These are phyloP conservation scores for Aspergillus novofumigatus DNA, from an alignment of 2,329 filamentous ascomycete genomes.

Conservation along the genomic window DNA sequence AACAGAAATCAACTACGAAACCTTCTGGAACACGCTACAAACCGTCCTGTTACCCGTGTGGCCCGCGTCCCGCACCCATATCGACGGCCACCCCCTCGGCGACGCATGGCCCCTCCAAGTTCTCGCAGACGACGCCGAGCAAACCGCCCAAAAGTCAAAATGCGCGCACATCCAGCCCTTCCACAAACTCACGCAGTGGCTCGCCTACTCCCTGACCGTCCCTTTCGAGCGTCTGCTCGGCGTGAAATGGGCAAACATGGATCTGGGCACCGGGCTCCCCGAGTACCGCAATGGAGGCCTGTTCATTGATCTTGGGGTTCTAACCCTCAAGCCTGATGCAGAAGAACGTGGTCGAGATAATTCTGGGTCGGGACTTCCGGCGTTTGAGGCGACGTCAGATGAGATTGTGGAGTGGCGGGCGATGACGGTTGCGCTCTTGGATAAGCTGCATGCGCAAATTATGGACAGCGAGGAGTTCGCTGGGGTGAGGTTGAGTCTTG, in stretches of 20 bases:
- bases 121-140: slow-evolving; percentile 13
- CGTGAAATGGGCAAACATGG: slow-evolving; percentile 49
- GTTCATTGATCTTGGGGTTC: slow-evolving; percentile 57
- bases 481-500: slow-evolving; percentile 41
- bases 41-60: slow-evolving; percentile 46
- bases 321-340: slow-evolving; percentile 49
- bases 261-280: slow-evolving; percentile 62
- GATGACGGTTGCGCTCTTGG: slow-evolving; percentile 58
- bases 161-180: slow-evolving; percentile 46
- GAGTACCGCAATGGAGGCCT: slow-evolving; percentile 71
- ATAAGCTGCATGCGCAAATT: slow-evolving; percentile 50
- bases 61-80: slow-evolving; percentile 43
- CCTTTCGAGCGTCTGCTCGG: slow-evolving; percentile 54
- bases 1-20: slow-evolving; percentile 33
- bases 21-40: slow-evolving; percentile 45
- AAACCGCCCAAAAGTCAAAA: not conserved
- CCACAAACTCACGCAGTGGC: slow-evolving; percentile 67
- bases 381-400: slow-evolving; percentile 58
- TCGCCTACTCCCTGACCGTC: slow-evolving; percentile 69
- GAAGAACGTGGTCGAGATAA: slow-evolving; percentile 43
- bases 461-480: slow-evolving; percentile 36
- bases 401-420: slow-evolving; percentile 65
- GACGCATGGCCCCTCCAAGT: slow-evolving; percentile 48
- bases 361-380: slow-evolving; percentile 35
- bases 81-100: slow-evolving; percentile 44